phyloP scores from a whole-genome alignment of 2,329 filamentous ascomycete genomes.

The Paecilomyces niveus region DNA sequence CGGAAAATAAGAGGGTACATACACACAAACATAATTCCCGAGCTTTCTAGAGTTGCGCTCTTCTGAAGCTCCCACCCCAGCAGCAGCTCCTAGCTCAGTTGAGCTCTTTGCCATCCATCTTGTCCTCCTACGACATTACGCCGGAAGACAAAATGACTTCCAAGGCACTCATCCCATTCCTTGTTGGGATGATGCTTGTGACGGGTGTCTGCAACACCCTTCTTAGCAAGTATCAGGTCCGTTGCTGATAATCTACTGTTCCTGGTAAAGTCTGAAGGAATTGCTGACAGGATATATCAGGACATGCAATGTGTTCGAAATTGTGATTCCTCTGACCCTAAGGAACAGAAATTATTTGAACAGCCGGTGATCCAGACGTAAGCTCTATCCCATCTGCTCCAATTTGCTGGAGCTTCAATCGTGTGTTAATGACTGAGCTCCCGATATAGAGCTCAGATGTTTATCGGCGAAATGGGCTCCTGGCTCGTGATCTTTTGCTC shows the following conservation, averaged over 20 bases:
- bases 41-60: not conserved
- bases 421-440: not conserved
- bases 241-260: slow-evolving; percentile 12
- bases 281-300: slow-evolving; percentile 26
- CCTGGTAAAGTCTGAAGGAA: not conserved
- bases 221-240: slow-evolving; percentile 89
- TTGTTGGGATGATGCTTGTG: slow-evolving; percentile 93
- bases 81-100: not conserved
- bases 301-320: slow-evolving; percentile 96
- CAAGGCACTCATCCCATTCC: slow-evolving; percentile 66
- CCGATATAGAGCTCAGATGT: slow-evolving; percentile 69
- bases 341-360: slow-evolving; percentile 68
- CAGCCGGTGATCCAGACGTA: slow-evolving; percentile 91
- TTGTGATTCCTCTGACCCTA: slow-evolving; percentile 65
- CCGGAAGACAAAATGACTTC: slow-evolving; percentile 56
- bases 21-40: not conserved
- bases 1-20: not conserved
- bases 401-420: not conserved
- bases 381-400: slow-evolving; percentile 10
- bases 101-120: not conserved
- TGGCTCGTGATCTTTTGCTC: slow-evolving; percentile 80
- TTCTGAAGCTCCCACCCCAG: not conserved
- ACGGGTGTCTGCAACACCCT: slow-evolving; percentile 96
- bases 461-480: slow-evolving; percentile 90
- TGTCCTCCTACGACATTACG: not conserved